Evolutionary conservation across 352 stramenopile species (phyloP), one percentile per base, ranked within the genome.

Genomic region (Pseudoperonospora humuli): DNA sequence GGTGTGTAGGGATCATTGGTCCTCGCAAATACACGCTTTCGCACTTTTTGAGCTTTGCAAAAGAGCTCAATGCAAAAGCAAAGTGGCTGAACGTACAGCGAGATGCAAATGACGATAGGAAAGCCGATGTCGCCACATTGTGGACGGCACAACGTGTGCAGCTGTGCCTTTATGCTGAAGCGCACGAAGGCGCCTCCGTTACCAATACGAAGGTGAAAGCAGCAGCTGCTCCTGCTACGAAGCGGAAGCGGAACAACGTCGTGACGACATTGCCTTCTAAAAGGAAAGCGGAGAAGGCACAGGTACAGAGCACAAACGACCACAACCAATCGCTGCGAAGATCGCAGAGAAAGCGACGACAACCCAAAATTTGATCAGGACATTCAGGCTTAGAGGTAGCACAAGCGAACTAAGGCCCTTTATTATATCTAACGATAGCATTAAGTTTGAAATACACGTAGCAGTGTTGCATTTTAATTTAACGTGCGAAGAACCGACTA

Each of bases 101-200:
- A 25, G 53, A 34, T 46, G 47, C 37, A 38, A 51, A 50, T 5
- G 46, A 61, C 15, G 44, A 67, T 26, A 46, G 56, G 14, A 53
- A 46, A 42, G 45, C 49, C 11, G 47, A 52, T 29, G 36, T 39
- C 14, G 34, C 49, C 0, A 29, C 40, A 3, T 20, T 42, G 23
- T 91, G 78, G 78, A 86, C 69, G 15, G 40, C 78, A 2, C 73
- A 90, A 40, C 62, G 61, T 19, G 71, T 90, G 26, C 75, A 87
- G 54, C 51, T 87, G 39, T 86, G 73, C 50, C 60, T 90, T 14
- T 90, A 80, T 50, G 67, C 66, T 24, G 59, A 68, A 14, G 42
- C 57, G 2, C 53, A 65, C 39, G 49, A 60, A 33, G 17, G 18
- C 28, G 35, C 6, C 14, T 36, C 32, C n/a, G 5, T 9, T 25